Evolutionary conservation across 345 rosid species (phyloP).

Genomic region (Lumnitzera racemosa): DNA sequence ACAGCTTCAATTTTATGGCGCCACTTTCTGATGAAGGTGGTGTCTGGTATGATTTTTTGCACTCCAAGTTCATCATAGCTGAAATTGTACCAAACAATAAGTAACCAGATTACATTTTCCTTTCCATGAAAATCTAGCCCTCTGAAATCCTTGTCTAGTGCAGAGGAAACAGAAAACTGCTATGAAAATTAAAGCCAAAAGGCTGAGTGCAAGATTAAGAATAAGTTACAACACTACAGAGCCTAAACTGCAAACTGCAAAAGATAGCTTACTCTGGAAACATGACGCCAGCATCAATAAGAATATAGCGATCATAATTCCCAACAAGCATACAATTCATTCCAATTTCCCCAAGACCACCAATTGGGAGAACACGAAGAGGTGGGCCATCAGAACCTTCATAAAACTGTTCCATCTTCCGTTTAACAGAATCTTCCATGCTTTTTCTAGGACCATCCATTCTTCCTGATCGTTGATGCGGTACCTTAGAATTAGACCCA

Average conservation of each 20-base stretch:
- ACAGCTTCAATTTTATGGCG: conserved; percentile 95
- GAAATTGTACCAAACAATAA: conserved; percentile 11
- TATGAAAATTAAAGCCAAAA: too few species aligned
- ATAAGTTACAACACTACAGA: neutral
- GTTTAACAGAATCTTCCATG: conserved; percentile 93
- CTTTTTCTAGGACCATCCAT: conserved; percentile 81
- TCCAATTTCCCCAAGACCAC: conserved; percentile 98
- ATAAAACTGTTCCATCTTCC: conserved; percentile 94
- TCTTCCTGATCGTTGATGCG: conserved; percentile 48
- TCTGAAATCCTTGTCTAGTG: too few species aligned
- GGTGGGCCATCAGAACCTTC: conserved; percentile 94
- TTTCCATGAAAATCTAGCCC: too few species aligned
- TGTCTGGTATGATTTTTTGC: conserved; percentile 91
- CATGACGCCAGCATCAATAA: conserved; percentile 95
- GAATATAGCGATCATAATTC: conserved; percentile 79
- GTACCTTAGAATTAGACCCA: conserved; percentile 29
- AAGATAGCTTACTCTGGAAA: conserved; percentile 80
- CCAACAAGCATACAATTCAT: conserved; percentile 99
- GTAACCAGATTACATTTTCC: too few species aligned
- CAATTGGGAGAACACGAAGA: conserved; percentile 88
- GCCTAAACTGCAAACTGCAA: neutral
- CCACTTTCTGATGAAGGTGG: conserved; percentile 93
- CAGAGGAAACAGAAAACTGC: too few species aligned
- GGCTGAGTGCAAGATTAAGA: too few species aligned
- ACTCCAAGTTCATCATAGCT: conserved; percentile 94